Percentiles rank a stretch among this genome's conserved stretches.
Evolutionary conservation across 1,139 yeast species (phyloP).

Genomic region (Pichia inconspicua): DNA sequence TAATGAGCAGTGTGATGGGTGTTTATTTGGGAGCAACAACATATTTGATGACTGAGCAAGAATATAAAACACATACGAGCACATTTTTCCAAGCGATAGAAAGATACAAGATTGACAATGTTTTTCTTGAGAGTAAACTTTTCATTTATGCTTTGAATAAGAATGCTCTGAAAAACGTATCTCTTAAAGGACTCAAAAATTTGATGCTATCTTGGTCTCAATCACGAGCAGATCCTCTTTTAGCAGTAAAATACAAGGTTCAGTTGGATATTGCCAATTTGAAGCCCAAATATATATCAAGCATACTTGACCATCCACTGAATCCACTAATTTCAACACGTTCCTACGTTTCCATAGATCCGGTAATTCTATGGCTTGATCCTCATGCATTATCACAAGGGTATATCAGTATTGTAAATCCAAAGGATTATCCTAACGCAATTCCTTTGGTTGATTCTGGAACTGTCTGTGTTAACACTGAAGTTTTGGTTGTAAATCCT

Average conservation of each 20-base stretch:
- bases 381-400: slow-evolving; percentile 88
- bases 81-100: slow-evolving; percentile 67
- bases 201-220: slow-evolving; percentile 76
- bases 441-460: slow-evolving; percentile 89
- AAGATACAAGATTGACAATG: slow-evolving; percentile 75
- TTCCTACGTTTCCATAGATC: slow-evolving; percentile 83
- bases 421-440: slow-evolving; percentile 54
- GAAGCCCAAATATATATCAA: slow-evolving; percentile 63
- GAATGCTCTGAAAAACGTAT: slow-evolving; percentile 56
- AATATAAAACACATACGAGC: slow-evolving; percentile 68
- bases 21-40: slow-evolving; percentile 84
- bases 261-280: slow-evolving; percentile 58
- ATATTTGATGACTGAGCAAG: slow-evolving; percentile 68
- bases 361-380: slow-evolving; percentile 80
- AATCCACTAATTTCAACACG: slow-evolving; percentile 83
- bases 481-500: slow-evolving; percentile 90
- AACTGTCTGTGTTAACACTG: slow-evolving; percentile 91
- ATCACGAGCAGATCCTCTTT: slow-evolving; percentile 39
- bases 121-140: slow-evolving; percentile 81
- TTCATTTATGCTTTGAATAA: slow-evolving; percentile 47
- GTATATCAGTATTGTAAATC: slow-evolving; percentile 70
- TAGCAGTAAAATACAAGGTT: slow-evolving; percentile 45
- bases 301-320: slow-evolving; percentile 69
- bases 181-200: slow-evolving; percentile 62
- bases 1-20: slow-evolving; percentile 77